phyloP scores from a whole-genome alignment of 129 eudicot genomes.

The Escallonia rubra region DNA sequence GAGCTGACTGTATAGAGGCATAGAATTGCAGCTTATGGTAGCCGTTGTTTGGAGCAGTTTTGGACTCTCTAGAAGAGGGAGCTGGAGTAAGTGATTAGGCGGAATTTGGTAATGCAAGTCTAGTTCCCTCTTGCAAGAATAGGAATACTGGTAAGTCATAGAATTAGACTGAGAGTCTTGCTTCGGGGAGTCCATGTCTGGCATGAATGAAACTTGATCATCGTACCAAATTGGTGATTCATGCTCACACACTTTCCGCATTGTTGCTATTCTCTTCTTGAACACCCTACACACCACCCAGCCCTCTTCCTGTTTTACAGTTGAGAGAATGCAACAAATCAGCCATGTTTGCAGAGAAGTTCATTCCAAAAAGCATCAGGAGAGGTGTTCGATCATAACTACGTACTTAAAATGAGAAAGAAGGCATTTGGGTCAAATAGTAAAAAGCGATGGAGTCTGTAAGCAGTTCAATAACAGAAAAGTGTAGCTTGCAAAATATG shows the following conservation, averaged over 20 bases:
- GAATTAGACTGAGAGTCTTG: constrained; percentile 30
- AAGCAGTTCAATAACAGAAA: too few species aligned
- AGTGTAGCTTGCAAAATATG: too few species aligned
- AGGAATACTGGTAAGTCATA: constrained; percentile 24
- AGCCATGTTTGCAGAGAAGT: too few species aligned
- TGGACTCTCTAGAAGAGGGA: constrained; percentile 66
- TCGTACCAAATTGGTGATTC: constrained; percentile 87
- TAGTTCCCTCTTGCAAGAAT: constrained; percentile 52
- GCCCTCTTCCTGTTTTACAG: constrained; percentile 79
- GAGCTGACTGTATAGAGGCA: constrained; percentile 41
- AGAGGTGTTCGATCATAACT: too few species aligned
- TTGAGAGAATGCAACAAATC: background rate
- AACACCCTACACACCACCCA: constrained; percentile 92
- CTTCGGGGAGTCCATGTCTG: constrained; percentile 64
- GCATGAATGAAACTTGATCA: constrained; percentile 74
- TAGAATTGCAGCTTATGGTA: constrained; percentile 18
- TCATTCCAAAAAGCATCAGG: too few species aligned
- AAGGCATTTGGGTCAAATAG: too few species aligned
- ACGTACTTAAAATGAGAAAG: too few species aligned
- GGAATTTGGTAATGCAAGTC: constrained; percentile 47
- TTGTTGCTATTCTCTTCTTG: constrained; percentile 71
- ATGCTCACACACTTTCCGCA: constrained; percentile 50
- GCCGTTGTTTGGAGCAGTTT: constrained; percentile 33
- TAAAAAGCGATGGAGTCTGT: too few species aligned
- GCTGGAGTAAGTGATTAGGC: constrained; percentile 59